A percentile compares a stretch with the other conserved stretches of the same genome.
phyloP scores from a whole-genome alignment of 805 yeast genomes.

The Yarrowia porcina region DNA sequence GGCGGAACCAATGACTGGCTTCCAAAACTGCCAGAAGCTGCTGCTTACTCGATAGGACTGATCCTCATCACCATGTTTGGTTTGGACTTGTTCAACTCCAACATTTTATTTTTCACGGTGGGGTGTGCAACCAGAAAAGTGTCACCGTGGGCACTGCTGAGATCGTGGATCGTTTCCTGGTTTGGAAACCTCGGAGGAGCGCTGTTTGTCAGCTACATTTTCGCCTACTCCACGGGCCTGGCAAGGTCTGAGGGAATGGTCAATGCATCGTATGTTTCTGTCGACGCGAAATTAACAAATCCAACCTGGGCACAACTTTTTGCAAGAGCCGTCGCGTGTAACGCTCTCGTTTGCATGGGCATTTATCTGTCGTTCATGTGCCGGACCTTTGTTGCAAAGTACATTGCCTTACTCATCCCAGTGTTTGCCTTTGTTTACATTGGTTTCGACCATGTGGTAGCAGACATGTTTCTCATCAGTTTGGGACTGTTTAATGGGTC shows the following conservation, averaged over 20 bases:
- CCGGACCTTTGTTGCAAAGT: conserved; percentile 10
- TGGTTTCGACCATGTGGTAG: conserved; percentile 17
- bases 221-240: conserved; percentile 9
- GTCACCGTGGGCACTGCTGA: not conserved
- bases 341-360: conserved; percentile 9
- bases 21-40: not conserved
- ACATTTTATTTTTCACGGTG: conserved; percentile 19
- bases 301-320: conserved; percentile 4
- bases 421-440: conserved; percentile 2
- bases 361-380: conserved; percentile 20
- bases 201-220: not conserved
- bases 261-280: not conserved
- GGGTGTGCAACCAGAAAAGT: not conserved
- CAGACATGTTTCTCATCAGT: conserved; percentile 12
- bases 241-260: not conserved
- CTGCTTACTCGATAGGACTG: not conserved
- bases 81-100: conserved; percentile 24
- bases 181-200: conserved; percentile 13
- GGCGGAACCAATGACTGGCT: not conserved
- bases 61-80: conserved; percentile 4
- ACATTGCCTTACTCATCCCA: not conserved
- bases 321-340: conserved; percentile 8
- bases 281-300: not conserved
- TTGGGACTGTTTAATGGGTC: conserved; percentile 13
- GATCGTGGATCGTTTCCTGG: conserved; percentile 4